Base-by-base conservation (phyloP, 805 yeast genomes). In the Jamesozyma gamospora region DNA sequence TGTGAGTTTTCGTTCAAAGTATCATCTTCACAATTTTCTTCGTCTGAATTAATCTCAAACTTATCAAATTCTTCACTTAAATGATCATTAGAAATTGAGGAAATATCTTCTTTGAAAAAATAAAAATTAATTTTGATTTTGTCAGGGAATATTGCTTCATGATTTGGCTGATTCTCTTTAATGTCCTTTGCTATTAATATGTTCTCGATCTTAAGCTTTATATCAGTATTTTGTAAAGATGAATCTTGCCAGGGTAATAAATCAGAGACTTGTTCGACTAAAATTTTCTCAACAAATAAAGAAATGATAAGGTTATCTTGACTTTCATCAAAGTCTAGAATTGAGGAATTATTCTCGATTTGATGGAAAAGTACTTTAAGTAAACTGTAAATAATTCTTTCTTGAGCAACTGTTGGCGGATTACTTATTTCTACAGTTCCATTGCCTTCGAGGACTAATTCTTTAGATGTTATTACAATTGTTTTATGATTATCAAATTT, bases 61-160 rank as follows among this genome's bases (percentile, higher is more conserved):
- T 58, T 55, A 38, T 55, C 62, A 30, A 62, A 57, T 2, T 53
- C 60, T 21, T 57, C 59, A 4, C 44, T 21, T 21, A 50, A 25
- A 9, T 40, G 26, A 10, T 30, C 41, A 15, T 40, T 34, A 26
- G 13, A 32, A 33, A 25, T 34, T 34, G 4, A 3, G 12, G 10
- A 14, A 4, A 39, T 16, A 25, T 49, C 45, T 16, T 45, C 45
- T 32, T 48, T 43, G 34, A 43, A 47, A 10, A 47, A 35, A 40
- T 43, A 32, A 7, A 47, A 42, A 16, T n/a, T 29, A 11, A 32
- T 15, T 17, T 17, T 7, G 12, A 21, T 19, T 3, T 32, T 6
- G 4, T 32, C 28, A 4, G 10, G 10, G 10, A 7, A n/a, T 27
- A 6, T 27, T 27, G 13, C 10, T 12, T n/a, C 14, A 6, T 21